A percentile compares a stretch with the other conserved stretches of the same genome.
phyloP scores from a whole-genome alignment of 139 green algal species.

The Picochlorum sp. region DNA sequence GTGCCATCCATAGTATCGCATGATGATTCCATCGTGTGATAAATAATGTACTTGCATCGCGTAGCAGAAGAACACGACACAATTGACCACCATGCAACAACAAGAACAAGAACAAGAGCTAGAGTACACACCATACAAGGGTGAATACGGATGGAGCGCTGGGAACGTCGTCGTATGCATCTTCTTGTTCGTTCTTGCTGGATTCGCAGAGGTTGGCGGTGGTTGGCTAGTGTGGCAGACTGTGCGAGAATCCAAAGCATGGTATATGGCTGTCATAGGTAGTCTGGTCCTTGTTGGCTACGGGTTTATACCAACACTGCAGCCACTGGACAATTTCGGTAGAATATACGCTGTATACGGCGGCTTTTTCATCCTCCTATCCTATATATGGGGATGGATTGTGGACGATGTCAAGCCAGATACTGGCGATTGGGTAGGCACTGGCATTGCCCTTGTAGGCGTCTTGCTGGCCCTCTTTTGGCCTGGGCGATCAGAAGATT shows the following conservation, averaged over 20 bases:
- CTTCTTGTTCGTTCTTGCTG: constrained; percentile 51
- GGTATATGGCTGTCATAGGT: constrained; percentile 30
- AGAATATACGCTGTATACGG: constrained; percentile 70
- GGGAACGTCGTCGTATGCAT: constrained; percentile 21
- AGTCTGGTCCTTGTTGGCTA: constrained; percentile 52
- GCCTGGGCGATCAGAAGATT: constrained; percentile 23
- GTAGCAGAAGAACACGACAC: too few relatives aligned
- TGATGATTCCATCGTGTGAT: too few relatives aligned
- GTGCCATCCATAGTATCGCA: too few relatives aligned
- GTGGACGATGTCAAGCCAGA: constrained; percentile 64
- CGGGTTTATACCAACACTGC: constrained; percentile 69
- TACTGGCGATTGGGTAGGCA: constrained; percentile 64
- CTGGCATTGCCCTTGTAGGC: constrained; percentile 56
- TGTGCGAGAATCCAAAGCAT: constrained; percentile 39
- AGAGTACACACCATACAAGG: not conserved
- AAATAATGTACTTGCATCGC: too few relatives aligned
- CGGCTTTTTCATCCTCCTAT: constrained; percentile 82
- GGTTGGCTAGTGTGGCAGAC: constrained; percentile 83
- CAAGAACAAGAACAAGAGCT: not conserved
- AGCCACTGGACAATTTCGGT: constrained; percentile 58
- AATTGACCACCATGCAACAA: too few relatives aligned
- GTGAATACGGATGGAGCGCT: constrained; percentile 23
- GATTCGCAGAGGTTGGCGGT: constrained; percentile 67
- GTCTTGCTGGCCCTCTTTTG: constrained; percentile 67
- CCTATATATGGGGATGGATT: constrained; percentile 72